Evolutionary conservation across 768 basidiomycete species (phyloP).

Genomic region (Rhodotorula graminis): DNA sequence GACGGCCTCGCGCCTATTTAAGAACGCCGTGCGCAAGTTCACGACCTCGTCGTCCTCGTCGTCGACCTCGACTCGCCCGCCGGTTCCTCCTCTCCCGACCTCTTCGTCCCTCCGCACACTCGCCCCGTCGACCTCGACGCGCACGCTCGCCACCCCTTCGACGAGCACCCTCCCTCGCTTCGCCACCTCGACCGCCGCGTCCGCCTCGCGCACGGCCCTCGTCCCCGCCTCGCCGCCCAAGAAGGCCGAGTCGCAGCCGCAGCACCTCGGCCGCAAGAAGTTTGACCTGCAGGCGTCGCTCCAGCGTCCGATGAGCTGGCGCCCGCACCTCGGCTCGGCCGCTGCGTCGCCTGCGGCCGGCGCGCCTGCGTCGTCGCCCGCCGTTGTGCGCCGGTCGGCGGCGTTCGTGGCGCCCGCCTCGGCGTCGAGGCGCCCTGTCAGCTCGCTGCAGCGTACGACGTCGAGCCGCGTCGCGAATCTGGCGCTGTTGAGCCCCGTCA

Average conservation of each 20-base stretch:
- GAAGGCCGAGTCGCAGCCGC: not conserved
- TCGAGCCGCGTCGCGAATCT: conserved; percentile 7
- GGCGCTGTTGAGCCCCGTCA: not conserved
- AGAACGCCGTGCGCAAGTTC: conserved; percentile 20
- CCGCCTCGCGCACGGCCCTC: not conserved
- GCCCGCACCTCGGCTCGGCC: not conserved
- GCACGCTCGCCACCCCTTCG: not conserved
- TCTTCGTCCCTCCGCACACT: not conserved
- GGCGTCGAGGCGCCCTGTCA: not conserved
- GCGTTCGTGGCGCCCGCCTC: not conserved
- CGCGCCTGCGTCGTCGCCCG: not conserved
- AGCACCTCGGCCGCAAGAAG: conserved; percentile 15
- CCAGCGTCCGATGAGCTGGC: conserved; percentile 19
- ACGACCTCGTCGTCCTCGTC: not conserved
- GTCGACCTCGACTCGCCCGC: not conserved
- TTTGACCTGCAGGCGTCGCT: conserved; percentile 28
- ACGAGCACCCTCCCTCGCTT: conserved; percentile 8
- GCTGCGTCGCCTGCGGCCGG: not conserved
- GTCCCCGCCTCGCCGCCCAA: not conserved
- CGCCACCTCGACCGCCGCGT: conserved; percentile 22
- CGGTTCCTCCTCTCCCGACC: not conserved
- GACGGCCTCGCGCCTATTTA: conserved; percentile 8
- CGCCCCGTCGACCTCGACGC: not conserved
- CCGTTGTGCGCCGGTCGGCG: not conserved
- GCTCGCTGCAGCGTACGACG: not conserved